Conservation (phyloP, 2,329 filamentous ascomycete genomes). For the Pseudogymnoascus sp. region DNA sequence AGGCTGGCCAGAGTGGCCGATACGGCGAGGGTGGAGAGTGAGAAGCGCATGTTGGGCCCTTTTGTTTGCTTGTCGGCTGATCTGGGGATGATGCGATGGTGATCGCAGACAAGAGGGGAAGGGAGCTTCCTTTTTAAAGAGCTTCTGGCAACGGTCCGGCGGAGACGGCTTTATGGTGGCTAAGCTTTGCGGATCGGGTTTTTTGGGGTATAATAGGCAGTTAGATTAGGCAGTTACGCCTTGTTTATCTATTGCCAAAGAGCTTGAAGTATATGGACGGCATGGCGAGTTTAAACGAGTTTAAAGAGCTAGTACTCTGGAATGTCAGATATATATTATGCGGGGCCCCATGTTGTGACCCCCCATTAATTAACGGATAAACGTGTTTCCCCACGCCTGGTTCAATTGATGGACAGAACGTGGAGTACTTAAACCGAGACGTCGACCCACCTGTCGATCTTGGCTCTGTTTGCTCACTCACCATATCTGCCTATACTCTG, state of each 20-base stretch:
- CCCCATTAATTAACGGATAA: not conserved
- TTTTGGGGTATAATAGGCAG: not conserved
- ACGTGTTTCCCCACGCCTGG: not conserved
- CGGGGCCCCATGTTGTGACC: not conserved
- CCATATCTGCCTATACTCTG: not conserved
- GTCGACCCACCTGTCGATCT: not conserved
- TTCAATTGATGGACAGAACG: not conserved
- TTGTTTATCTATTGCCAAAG: not conserved
- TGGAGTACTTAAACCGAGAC: constrained; percentile 2
- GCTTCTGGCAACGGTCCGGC: not conserved
- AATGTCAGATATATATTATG: constrained; percentile 5
- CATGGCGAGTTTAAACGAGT: constrained; percentile 2
- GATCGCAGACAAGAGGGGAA: not conserved
- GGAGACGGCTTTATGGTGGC: not conserved
- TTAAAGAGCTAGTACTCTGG: not conserved
- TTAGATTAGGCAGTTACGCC: constrained; percentile 5
- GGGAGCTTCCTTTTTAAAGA: constrained; percentile 4
- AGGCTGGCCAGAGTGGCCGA: constrained; percentile 20
- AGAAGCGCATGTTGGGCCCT: not conserved
- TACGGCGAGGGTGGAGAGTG: not conserved
- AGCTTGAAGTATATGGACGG: not conserved
- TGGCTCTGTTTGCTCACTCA: not conserved
- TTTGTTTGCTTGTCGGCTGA: not conserved
- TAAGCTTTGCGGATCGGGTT: constrained; percentile 1
- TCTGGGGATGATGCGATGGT: not conserved